Base-by-base conservation (phyloP, 1,284 basidiomycete genomes). In the Ganoderma sp. region DNA sequence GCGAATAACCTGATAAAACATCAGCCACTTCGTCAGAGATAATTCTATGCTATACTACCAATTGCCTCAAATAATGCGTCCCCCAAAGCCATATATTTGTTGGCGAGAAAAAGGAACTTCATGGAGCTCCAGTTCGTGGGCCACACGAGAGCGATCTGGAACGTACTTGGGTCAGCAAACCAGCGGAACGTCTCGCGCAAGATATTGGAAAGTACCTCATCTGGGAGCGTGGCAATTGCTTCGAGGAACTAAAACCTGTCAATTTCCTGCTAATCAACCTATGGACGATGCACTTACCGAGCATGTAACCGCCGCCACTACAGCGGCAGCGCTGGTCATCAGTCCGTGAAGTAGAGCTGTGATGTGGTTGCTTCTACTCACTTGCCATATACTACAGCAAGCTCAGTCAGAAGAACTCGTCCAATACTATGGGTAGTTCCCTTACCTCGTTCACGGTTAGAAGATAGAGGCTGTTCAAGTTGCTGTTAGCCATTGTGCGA, bases 141-240 rank as follows among this genome's bases (percentile, higher is more conserved):
- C 58, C 58, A 59, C 19, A 59, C 58, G 5, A 59, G 37, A 39
- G 58, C 37, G 37, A 59, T 19, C 58, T 59, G 19, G n/a, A 59
- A 59, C n/a, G 37, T 41, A 14, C 3, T n/a, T n/a, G n/a, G n/a
- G 9, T 14, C 3, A 39, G 14, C 19, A 28, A 25, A 4, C 2
- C 37, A 10, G 48, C 22, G 10, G 48, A 5, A 22, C 37, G n/a
- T 22, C 34, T 22, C 10, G 8, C 58, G 32, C 6, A 22, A 59
- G 37, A 7, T 10, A 14, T 22, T 25, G n/a, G 37, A 59, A 8
- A 6, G 25, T 59, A 59, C 58, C 58, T 59, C 58, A 15, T 59
- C 58, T 1, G 58, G 58, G 12, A 59, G 34, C 4, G 58, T 59
- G 37, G 19, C 58, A 2, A 41, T n/a, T n/a, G 34, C 34, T 59